Percentiles rank a stretch among this genome's conserved stretches.
These are phyloP conservation scores for Scheffersomyces stipitis DNA, from an alignment of 805 yeast genomes.

Conservation along the genomic window DNA sequence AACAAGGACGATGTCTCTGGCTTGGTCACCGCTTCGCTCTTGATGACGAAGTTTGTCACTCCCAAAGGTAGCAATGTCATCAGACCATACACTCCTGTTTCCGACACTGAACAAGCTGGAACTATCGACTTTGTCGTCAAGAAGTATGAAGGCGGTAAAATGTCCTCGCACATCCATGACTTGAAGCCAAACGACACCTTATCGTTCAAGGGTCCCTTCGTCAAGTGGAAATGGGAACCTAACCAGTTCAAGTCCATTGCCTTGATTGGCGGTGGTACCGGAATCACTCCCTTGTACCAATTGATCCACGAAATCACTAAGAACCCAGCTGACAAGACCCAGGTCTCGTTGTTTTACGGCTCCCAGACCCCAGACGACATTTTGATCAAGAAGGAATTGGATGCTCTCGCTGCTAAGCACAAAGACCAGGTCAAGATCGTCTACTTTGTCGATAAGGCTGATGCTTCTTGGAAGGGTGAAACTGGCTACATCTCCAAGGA, in stretches of 20 bases:
- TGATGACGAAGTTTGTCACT: constrained; percentile 79
- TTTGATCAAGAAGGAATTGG: constrained; percentile 75
- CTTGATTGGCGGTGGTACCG: constrained; percentile 94
- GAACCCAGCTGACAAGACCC: constrained; percentile 86
- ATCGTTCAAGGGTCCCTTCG: constrained; percentile 90
- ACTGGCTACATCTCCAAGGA: constrained; percentile 81
- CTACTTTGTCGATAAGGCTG: constrained; percentile 77
- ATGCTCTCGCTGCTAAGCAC: constrained; percentile 59
- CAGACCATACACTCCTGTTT: constrained; percentile 87
- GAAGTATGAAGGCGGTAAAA: constrained; percentile 81
- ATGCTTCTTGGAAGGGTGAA: constrained; percentile 51
- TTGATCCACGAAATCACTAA: constrained; percentile 70
- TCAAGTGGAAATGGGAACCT: constrained; percentile 87
- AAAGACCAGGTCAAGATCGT: constrained; percentile 76
- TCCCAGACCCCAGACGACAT: constrained; percentile 76
- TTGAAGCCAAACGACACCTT: constrained; percentile 79
- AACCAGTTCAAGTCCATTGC: constrained; percentile 79
- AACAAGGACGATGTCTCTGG: constrained; percentile 70
- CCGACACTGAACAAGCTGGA: constrained; percentile 70
- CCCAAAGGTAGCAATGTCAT: constrained; percentile 83
- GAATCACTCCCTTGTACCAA: constrained; percentile 95
- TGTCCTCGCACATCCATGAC: constrained; percentile 68
- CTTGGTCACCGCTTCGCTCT: constrained; percentile 71
- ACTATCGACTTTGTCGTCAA: constrained; percentile 78
- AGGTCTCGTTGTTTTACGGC: constrained; percentile 81